Evolutionary conservation across 2,329 filamentous ascomycete genomes (phyloP).

Genomic region (Mariannaea elegans): DNA sequence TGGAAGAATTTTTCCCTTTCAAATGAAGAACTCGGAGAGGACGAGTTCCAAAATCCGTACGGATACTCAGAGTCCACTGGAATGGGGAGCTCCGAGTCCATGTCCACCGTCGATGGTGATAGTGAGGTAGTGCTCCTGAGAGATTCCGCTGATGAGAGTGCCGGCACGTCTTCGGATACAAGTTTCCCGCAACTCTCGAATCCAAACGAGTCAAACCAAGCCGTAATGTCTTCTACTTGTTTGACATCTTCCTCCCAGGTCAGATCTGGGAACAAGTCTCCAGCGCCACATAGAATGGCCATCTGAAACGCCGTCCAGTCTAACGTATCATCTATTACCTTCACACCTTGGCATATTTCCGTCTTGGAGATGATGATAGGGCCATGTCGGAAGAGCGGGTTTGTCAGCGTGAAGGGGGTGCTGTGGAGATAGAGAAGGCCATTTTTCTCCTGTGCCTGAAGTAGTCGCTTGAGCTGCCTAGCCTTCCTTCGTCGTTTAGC

Average conservation of each 20-base stretch:
- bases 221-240: conserved; percentile 52
- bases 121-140: conserved; percentile 38
- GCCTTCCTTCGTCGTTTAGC: conserved; percentile 7
- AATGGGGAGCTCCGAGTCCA: conserved; percentile 50
- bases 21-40: conserved; percentile 28
- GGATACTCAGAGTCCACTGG: conserved; percentile 48
- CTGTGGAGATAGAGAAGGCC: conserved; percentile 59
- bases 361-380: conserved; percentile 61
- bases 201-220: conserved; percentile 62
- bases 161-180: conserved; percentile 35
- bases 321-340: conserved; percentile 57
- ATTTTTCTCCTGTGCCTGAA: conserved; percentile 47
- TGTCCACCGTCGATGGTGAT: conserved; percentile 42
- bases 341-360: conserved; percentile 50
- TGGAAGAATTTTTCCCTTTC: conserved; percentile 47
- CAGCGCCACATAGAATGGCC: conserved; percentile 67
- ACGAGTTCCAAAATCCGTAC: conserved; percentile 46
- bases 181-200: conserved; percentile 56
- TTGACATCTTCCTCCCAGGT: conserved; percentile 57
- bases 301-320: conserved; percentile 74
- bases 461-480: not conserved
- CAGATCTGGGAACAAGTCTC: conserved; percentile 57
- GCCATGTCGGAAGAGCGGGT: conserved; percentile 62
- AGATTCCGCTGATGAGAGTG: conserved; percentile 31
- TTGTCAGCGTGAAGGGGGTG: conserved; percentile 59